Percentiles rank a stretch among this genome's conserved stretches.
phyloP scores from a whole-genome alignment of 768 basidiomycete species.

The Psilocybe sp. region DNA sequence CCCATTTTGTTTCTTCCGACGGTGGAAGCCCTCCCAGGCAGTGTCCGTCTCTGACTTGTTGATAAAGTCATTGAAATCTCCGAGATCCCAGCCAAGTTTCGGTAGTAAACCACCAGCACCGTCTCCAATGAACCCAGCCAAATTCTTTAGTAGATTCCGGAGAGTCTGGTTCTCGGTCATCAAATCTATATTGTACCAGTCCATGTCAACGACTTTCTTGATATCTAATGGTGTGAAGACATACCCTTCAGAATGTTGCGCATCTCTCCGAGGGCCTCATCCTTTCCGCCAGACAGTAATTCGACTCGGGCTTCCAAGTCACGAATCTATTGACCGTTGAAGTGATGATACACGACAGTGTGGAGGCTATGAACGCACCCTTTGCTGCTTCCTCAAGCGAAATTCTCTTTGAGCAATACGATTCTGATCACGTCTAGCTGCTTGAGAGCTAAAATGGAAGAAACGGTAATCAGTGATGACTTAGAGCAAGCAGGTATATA shows the following conservation, averaged over 20 bases:
- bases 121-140: constrained; percentile 83
- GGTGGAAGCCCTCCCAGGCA: constrained; percentile 85
- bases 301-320: constrained; percentile 96
- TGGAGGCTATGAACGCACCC: constrained; percentile 38
- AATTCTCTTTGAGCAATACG: constrained; percentile 94
- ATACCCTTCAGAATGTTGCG: constrained; percentile 76
- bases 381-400: constrained; percentile 86
- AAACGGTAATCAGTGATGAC: constrained; percentile 8
- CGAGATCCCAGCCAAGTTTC: constrained; percentile 74
- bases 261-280: constrained; percentile 84
- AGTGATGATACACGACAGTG: neutral
- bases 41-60: constrained; percentile 91
- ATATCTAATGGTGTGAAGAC: neutral
- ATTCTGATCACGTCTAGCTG: constrained; percentile 85
- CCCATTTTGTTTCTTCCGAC: constrained; percentile 50
- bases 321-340: constrained; percentile 62
- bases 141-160: constrained; percentile 70
- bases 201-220: constrained; percentile 1
- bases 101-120: constrained; percentile 76
- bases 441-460: constrained; percentile 65
- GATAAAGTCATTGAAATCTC: constrained; percentile 78
- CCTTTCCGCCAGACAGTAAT: constrained; percentile 87
- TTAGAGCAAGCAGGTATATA: constrained; percentile 6
- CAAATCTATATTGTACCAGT: constrained; percentile 48
- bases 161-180: constrained; percentile 89